Base-by-base conservation (phyloP, 1,284 basidiomycete species). In the Hemileccinum hortonii region DNA sequence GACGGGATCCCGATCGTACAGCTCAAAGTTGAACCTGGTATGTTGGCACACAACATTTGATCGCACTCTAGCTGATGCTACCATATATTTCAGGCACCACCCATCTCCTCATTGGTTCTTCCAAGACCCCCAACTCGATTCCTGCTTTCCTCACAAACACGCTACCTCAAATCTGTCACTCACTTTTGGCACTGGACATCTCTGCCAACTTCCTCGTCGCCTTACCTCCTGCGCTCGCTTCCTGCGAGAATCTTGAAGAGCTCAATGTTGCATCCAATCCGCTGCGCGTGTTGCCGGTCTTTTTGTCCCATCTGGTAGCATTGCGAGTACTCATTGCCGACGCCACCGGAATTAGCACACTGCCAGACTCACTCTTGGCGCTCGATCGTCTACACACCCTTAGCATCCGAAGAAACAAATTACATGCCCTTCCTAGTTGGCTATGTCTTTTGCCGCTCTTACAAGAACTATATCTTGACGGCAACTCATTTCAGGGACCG, bases 231-330 rank as follows among this genome's bases (percentile, higher is more conserved):
- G 80, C 84, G 15, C 81, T 99, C 40, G 80, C 84, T 21, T 73
- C 82, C 21, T 98, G 95, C 69, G 74, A 78, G 52, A 80, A 77
- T 58, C 83, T 99, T 37, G 94, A 98, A 68, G 97, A 99, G 73
- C 80, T 99, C 49, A 97, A 98, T 67, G 80, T 99, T 48, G 92
- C 92, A 14, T 86, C 84, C 50, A 99, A 99, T 69, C 90, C 90
- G 1, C 77, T 98, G 41, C 84, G 89, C 44, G 84, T 85, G 18
- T 77, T 98, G 26, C 94, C 95, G 10, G 75, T 85, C 26, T 94
- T 94, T 70, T 75, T 98, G 37, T 82, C 86, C 30, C 80, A 88
- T 55, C 78, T 98, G 24, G 72, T 74, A 7, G 84, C 84, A 55
- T 81, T 99, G 47, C 86, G 91, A 39, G 87, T 98, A 55, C 78